phyloP scores from a whole-genome alignment of 805 yeast species.

The Barnettozyma sucrosica region DNA sequence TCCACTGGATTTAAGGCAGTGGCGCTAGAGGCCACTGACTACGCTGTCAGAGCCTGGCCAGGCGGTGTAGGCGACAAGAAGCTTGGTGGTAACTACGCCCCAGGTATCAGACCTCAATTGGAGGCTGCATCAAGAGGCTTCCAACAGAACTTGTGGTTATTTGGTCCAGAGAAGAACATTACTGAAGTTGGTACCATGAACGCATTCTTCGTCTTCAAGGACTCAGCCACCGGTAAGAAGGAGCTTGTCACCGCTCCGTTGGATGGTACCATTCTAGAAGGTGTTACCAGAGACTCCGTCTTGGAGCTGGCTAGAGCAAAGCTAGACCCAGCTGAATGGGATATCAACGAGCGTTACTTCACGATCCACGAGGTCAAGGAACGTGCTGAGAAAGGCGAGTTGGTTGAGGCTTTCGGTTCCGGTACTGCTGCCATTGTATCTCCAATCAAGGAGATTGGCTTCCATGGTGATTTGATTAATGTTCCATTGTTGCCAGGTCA shows the following conservation, averaged over 20 bases:
- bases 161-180: slow-evolving; percentile 79
- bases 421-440: slow-evolving; percentile 98
- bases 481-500: slow-evolving; percentile 82
- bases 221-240: slow-evolving; percentile 70
- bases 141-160: slow-evolving; percentile 95
- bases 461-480: slow-evolving; percentile 60
- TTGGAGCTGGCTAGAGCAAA: slow-evolving; percentile 70
- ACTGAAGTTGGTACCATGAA: slow-evolving; percentile 99
- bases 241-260: slow-evolving; percentile 95
- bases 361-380: slow-evolving; percentile 77
- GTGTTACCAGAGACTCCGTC: slow-evolving; percentile 92
- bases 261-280: slow-evolving; percentile 95
- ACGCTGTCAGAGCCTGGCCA: slow-evolving; percentile 98
- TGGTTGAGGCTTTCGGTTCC: slow-evolving; percentile 92
- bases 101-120: slow-evolving; percentile 84
- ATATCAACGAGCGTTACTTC: slow-evolving; percentile 73
- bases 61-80: slow-evolving; percentile 97
- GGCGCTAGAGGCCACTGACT: slow-evolving; percentile 87
- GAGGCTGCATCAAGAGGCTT: slow-evolving; percentile 89
- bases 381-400: slow-evolving; percentile 70
- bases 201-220: slow-evolving; percentile 79
- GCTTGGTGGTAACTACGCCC: slow-evolving; percentile 97
- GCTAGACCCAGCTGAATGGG: slow-evolving; percentile 75
- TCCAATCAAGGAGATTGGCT: slow-evolving; percentile 85
- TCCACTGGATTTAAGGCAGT: slow-evolving; percentile 96